A percentile compares a stretch with the other conserved stretches of the same genome.
Conservation (phyloP, 169 alveolate species). For the Cryptosporidium xiaoi region DNA sequence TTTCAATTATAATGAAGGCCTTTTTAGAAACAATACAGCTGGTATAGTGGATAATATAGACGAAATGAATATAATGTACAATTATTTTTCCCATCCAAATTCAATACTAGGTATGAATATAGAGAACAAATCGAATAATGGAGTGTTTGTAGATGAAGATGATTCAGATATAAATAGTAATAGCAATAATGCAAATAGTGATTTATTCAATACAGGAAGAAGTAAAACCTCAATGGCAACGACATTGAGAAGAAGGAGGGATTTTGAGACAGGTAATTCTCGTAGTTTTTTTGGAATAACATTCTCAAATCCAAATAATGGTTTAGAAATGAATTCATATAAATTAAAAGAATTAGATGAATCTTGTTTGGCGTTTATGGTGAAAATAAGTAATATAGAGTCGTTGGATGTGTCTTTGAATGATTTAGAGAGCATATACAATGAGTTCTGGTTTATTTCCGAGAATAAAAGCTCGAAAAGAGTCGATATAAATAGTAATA, state of each 20-base stretch:
- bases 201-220: too few relatives aligned
- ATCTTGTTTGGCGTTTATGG: constrained; percentile 26
- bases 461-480: not conserved
- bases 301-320: not conserved
- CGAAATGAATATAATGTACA: constrained; percentile 33
- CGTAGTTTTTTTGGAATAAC: constrained; percentile 32
- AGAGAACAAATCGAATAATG: not conserved
- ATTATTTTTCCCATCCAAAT: constrained; percentile 47
- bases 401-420: not conserved
- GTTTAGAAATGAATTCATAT: not conserved
- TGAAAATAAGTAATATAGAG: constrained; percentile 2
- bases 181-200: too few relatives aligned
- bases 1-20: constrained; percentile 39
- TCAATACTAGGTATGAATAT: constrained; percentile 25
- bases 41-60: constrained; percentile 8
- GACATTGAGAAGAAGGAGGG: constrained; percentile 42
- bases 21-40: constrained; percentile 16
- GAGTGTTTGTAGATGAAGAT: not conserved
- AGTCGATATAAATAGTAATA: too few relatives aligned
- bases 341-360: constrained; percentile 2
- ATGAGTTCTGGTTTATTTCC: constrained; percentile 17
- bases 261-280: constrained; percentile 10
- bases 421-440: constrained; percentile 5
- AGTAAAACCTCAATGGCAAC: constrained; percentile 5
- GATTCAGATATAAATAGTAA: too few relatives aligned